Evolutionary conservation across 2,329 filamentous ascomycete genomes (phyloP).

Genomic region (Claviceps purpurea): DNA sequence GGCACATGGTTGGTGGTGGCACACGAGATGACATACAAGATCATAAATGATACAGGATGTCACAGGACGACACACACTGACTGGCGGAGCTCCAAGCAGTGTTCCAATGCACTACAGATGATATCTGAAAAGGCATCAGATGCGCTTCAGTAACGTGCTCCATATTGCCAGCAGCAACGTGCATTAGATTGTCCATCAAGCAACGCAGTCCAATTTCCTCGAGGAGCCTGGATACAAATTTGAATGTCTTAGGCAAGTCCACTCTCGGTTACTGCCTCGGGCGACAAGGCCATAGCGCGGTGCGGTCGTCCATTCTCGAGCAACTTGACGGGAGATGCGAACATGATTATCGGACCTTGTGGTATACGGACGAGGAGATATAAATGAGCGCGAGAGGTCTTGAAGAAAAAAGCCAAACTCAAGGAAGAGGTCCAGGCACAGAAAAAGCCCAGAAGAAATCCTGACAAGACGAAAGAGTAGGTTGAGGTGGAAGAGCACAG

Average conservation of each 20-base stretch:
- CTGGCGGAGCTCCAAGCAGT: conserved; percentile 25
- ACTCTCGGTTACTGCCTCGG: conserved; percentile 17
- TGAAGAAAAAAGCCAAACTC: too few species aligned
- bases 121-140: conserved; percentile 20
- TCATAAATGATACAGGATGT: too few species aligned
- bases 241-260: conserved; percentile 20
- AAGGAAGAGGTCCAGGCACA: too few species aligned
- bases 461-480: too few species aligned
- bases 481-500: too few species aligned
- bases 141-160: conserved; percentile 19
- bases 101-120: conserved; percentile 25
- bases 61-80: not conserved
- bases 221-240: conserved; percentile 13
- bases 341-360: conserved; percentile 13
- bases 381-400: too few species aligned
- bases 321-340: conserved; percentile 21
- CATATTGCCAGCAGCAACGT: conserved; percentile 24
- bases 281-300: conserved; percentile 13
- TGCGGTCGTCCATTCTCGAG: conserved; percentile 19
- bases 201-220: conserved; percentile 21
- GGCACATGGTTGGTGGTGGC: not conserved
- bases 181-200: conserved; percentile 25
- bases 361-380: not conserved
- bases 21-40: too few species aligned
- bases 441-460: too few species aligned